Percentiles rank a stretch among this genome's conserved stretches.
Conservation (phyloP, 2,329 filamentous ascomycete species). For the Alternaria triticina region DNA sequence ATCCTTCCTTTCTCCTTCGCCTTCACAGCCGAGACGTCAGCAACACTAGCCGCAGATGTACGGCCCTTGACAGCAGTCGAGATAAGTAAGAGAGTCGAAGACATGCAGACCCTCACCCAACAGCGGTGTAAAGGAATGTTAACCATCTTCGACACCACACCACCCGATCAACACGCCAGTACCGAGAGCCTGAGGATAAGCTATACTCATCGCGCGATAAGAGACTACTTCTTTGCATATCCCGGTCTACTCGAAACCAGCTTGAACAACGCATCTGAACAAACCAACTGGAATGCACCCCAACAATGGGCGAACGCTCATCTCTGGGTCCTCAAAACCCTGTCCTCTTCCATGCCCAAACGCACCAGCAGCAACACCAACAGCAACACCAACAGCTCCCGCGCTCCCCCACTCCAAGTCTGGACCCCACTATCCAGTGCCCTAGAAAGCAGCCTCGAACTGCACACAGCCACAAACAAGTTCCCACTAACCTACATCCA, state of each 20-base stretch:
- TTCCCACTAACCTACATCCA: slow-evolving; percentile 32
- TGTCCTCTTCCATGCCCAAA: slow-evolving; percentile 4
- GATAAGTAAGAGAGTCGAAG: slow-evolving; percentile 19
- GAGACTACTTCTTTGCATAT: slow-evolving; percentile 26
- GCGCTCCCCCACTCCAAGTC: slow-evolving; percentile 2
- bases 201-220: slow-evolving; percentile 35
- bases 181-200: slow-evolving; percentile 26
- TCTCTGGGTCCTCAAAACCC: slow-evolving; percentile 30
- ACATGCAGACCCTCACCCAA: slow-evolving; percentile 24
- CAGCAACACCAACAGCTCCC: not conserved
- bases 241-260: slow-evolving; percentile 13
- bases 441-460: slow-evolving; percentile 25
- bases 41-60: slow-evolving; percentile 25
- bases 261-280: slow-evolving; percentile 1
- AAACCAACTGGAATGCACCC: slow-evolving; percentile 17
- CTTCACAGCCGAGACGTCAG: slow-evolving; percentile 23
- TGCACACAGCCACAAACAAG: slow-evolving; percentile 21
- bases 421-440: slow-evolving; percentile 29
- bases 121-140: slow-evolving; percentile 30
- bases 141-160: slow-evolving; percentile 25
- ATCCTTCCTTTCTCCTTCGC: slow-evolving; percentile 36
- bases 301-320: slow-evolving; percentile 34
- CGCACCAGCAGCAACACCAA: not conserved
- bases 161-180: slow-evolving; percentile 12
- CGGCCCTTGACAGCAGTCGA: slow-evolving; percentile 26